phyloP scores from a whole-genome alignment of 352 stramenopile species.

The Phytophthora agathidicida region DNA sequence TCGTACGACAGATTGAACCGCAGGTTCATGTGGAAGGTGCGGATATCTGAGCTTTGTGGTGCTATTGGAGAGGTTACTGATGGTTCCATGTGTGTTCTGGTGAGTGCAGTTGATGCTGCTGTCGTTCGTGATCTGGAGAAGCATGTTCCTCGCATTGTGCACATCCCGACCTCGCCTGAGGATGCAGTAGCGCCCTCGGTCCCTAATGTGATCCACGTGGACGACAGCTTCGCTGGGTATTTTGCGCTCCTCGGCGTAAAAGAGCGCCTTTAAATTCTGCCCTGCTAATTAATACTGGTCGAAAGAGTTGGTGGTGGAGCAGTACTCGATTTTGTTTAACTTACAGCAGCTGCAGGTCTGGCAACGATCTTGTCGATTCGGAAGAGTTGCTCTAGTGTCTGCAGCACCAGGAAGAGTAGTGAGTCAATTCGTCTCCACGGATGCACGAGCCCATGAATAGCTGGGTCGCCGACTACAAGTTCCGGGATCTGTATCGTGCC shows the following conservation, averaged over 20 bases:
- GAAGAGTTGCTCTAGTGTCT: constrained; percentile 66
- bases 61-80: neutral
- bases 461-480: constrained; percentile 45
- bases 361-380: constrained; percentile 52
- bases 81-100: constrained; percentile 12
- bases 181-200: constrained; percentile 31
- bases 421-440: constrained; percentile 53
- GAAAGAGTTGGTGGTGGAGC: constrained; percentile 10
- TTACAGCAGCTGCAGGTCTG: constrained; percentile 8
- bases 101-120: constrained; percentile 51
- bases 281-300: constrained; percentile 19
- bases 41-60: neutral
- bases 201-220: constrained; percentile 60
- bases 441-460: constrained; percentile 47
- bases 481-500: constrained; percentile 45
- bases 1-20: constrained; percentile 88
- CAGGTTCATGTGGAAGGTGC: constrained; percentile 84
- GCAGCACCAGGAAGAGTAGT: constrained; percentile 52
- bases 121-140: constrained; percentile 73
- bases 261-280: constrained; percentile 35
- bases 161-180: constrained; percentile 44
- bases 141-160: constrained; percentile 76
- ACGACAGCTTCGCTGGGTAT: constrained; percentile 72
- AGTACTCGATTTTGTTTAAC: constrained; percentile 2
- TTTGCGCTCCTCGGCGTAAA: constrained; percentile 62